Base-by-base conservation (phyloP, 495 filamentous ascomycete species). In the Bathelium albidoporum region DNA sequence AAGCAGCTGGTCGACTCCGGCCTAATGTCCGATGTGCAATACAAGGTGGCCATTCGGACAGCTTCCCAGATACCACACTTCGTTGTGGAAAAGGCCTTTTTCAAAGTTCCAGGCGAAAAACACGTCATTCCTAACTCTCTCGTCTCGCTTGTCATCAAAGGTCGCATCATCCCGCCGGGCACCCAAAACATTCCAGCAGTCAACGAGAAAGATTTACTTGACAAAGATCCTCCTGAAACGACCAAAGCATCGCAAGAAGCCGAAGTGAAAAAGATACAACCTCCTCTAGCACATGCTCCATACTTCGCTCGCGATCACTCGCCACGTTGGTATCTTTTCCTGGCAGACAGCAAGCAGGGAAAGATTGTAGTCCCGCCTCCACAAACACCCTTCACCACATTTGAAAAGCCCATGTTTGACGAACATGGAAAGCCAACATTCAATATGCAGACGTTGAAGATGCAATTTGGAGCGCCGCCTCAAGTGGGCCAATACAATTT, bases 321-420 rank as follows among this genome's bases (percentile, higher is more conserved):
- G 53, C 93, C 95, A 1, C 80, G 85, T 62, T 97, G 92, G 93
- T 85, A 95, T 71, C 82, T 95, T 20, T 97, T 97, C 82, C 81
- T 97, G 36, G 90, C 89, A 59, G 95, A 98, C 68, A 87, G 83
- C 73, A 95, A 95, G 75, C 89, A 94, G 70, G 92, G 88, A 66
- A 94, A 95, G 73, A 89, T 98, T 75, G 91, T 91, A 59, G 92
- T 98, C 1, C 95, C 92, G 3, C 95, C 94, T 0, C 95, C 94
- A 69, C 90, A 89, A 1, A 55, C 49, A 20, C 49, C 49, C 0
- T 95, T 97, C 74, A 85, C 85, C 2, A 85, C 85, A 28, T 97
- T 97, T 67, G 89, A 96, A 75, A 89, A 91, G 78, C 87, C 88
- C 11, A 80, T 95, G 41, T 88, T 89, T 64, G 80, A 79, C 39